Base-by-base conservation (phyloP, 1,139 yeast genomes). In the Cylindricascospora bacillispora region DNA sequence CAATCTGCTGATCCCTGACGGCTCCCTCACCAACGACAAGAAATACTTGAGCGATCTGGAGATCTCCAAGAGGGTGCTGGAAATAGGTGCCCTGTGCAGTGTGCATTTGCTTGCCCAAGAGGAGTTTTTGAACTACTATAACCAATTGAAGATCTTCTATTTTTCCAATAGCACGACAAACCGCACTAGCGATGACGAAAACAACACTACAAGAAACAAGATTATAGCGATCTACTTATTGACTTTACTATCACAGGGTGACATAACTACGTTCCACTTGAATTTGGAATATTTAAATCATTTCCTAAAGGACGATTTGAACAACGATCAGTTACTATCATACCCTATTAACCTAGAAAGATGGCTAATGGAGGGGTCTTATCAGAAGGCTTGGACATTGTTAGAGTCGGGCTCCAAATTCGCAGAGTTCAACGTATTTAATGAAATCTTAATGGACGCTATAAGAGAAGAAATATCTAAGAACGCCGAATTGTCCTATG, bases 351-450 rank as follows among this genome's bases (percentile, higher is more conserved):
- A 75, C 44, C 72, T 89, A 43, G 98, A 89, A 55, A 78, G 83
- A 44, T 82, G 93, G 75, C 70, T 89, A 43, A 85, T 89, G 81
- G 98, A 89, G 56, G 98, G 98, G 27, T 80, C 89, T 41, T 89
- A 86, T 56, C 92, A 83, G 54, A 82, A 82, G 58, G 89, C 89
- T 32, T 81, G 93, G 81, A 77, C 75, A 44, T 68, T 82, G 33
- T 70, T 65, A 31, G 77, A 60, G 63, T 44, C 46, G 17, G 47
- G 52, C 6, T 39, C 49, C 20, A 54, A 56, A 27, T 53, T 61
- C 37, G 60, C 65, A 30, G 83, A 77, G 49, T 75, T 65, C 47
- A 58, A 57, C 33, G 67, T 73, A 30, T 77, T 77, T 52, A 68
- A 70, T 32, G 68, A 63, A 28, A 72, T 81, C 17, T 67, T 85